phyloP scores from a whole-genome alignment of 805 yeast species.

The Candida succiphila region DNA sequence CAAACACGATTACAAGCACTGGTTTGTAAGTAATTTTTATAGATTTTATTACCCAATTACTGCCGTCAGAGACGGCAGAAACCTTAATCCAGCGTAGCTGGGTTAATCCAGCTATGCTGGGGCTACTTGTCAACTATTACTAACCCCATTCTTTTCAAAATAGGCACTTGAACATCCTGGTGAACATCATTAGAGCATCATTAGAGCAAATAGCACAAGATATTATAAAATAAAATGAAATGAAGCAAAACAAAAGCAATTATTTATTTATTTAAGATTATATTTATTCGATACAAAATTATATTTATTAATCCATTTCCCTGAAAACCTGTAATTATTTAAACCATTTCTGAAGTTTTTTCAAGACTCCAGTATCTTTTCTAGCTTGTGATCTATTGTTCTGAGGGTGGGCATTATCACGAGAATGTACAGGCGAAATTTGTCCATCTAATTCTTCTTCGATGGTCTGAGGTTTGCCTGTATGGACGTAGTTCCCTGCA shows the following conservation, averaged over 20 bases:
- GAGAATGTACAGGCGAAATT: conserved; percentile 21
- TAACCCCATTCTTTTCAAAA: background rate
- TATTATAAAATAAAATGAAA: background rate
- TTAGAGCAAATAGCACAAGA: background rate
- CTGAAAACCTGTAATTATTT: background rate
- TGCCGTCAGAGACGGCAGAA: no score
- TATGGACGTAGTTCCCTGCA: conserved; percentile 39
- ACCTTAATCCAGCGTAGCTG: no score
- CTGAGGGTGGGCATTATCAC: conserved; percentile 1
- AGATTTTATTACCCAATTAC: background rate
- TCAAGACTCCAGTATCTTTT: conserved; percentile 6
- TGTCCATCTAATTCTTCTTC: conserved; percentile 35
- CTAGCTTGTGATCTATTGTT: conserved; percentile 1
- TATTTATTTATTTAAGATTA: background rate
- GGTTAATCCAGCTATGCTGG: background rate
- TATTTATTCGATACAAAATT: background rate
- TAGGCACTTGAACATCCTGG: conserved; percentile 31
- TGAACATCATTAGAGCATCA: conserved; percentile 26
- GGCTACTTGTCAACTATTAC: background rate
- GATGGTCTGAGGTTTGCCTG: conserved; percentile 26
- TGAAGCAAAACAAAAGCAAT: background rate
- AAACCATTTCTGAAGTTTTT: conserved; percentile 12
- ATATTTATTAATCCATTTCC: no score
- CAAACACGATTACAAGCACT: conserved; percentile 59
- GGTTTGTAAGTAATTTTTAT: conserved; percentile 28